These are phyloP conservation scores for Blastobotrys buckinghamii DNA, from an alignment of 1,139 yeast genomes.

Conservation along the genomic window DNA sequence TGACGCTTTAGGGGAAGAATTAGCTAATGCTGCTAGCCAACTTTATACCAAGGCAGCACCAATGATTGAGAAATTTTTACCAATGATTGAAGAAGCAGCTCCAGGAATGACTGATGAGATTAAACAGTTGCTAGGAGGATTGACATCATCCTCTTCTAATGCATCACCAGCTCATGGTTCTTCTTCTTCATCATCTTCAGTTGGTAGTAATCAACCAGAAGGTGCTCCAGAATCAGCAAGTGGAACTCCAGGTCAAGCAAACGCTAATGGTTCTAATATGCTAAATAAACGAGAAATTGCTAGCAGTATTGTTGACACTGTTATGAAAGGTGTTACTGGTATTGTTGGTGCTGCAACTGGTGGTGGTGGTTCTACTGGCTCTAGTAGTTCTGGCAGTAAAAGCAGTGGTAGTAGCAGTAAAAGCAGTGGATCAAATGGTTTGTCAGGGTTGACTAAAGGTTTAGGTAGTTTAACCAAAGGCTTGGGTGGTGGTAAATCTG, in stretches of 20 bases:
- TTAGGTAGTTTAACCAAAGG: not conserved
- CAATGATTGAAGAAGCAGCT: too few species aligned
- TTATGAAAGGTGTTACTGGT: not conserved
- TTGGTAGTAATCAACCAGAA: not conserved
- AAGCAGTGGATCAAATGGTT: not conserved
- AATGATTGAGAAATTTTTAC: too few species aligned
- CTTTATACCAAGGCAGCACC: too few species aligned
- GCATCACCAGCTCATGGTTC: too few species aligned
- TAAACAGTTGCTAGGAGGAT: too few species aligned
- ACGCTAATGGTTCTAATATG: not conserved
- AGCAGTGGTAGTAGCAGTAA: not conserved
- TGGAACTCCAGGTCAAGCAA: not conserved
- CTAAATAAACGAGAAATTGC: too few species aligned
- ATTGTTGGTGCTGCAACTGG: not conserved
- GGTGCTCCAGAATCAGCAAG: not conserved
- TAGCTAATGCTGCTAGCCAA: too few species aligned
- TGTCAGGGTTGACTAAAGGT: not conserved
- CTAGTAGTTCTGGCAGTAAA: not conserved
- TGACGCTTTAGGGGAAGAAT: too few species aligned
- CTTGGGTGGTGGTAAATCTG: conserved; percentile 1
- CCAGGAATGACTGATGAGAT: too few species aligned
- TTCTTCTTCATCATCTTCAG: not conserved
- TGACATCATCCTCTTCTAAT: too few species aligned
- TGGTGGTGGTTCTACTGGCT: not conserved
- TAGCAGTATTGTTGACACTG: too few species aligned